Evolutionary conservation across 345 rosid genomes (phyloP), one percentile per base, ranked within the genome.

Genomic region (Eucalyptus brandiana): DNA sequence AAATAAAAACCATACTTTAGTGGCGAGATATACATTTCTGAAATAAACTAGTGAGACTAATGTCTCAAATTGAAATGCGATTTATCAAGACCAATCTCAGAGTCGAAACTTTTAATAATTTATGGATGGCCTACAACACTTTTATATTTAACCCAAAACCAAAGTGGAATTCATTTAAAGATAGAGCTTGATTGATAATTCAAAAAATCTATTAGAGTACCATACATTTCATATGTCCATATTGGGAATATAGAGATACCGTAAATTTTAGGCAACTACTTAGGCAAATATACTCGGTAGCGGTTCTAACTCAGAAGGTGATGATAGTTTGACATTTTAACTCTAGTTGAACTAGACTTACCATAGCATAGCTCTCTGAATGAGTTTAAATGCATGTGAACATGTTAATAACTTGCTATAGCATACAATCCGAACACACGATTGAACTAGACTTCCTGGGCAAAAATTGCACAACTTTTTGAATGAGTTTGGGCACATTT

Each of bases 161-260:
- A 53, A 19, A 53, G 9, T 1, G 5, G 1, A 53, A 53, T 53
- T 8, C 1, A 0, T 53, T 19, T 53, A 1, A 50, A 50, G 2
- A 50, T 50, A 50, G 53, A 50, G 53, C 53, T 50, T 50, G 53
- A 16, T 16, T 50, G 19, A 56, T 24, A 23, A 24, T 24, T 56
- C 6, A 56, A 23, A 58, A 58, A 58, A 58, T 58, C 58, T 7
- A 18, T 53, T 50, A 50, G 21, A 53, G 24, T 53, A 53, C 2
- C 24, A 3, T 53, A 53, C 58, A 53, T 53, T 53, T 53, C 10
- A 53, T 53, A 53, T 53, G 24, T 53, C 24, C 58, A 53, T 19
- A 53, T 19, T 53, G 24, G 2, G 9, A 53, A 53, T 19, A 18
- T 19, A 19, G 58, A 53, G 58, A 53, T 8, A 53, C 24, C 10